phyloP scores from a whole-genome alignment of 2,329 filamentous ascomycete species.

The Penicillium sp. region DNA sequence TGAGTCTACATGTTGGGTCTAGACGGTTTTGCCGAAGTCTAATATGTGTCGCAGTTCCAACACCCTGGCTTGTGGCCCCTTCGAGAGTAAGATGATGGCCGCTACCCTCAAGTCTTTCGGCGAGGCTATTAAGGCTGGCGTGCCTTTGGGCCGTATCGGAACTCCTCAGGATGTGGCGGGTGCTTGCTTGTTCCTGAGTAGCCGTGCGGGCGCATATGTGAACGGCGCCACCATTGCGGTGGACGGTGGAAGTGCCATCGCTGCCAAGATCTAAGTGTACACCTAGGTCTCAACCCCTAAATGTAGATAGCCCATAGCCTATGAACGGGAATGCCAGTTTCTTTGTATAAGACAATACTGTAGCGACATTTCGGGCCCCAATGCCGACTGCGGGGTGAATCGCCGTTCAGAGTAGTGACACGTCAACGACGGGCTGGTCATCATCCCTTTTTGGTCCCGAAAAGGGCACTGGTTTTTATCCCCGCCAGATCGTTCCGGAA shows the following conservation, averaged over 20 bases:
- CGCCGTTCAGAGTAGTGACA: not conserved
- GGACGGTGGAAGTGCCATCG: conserved; percentile 55
- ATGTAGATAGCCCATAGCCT: not conserved
- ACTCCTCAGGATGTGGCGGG: conserved; percentile 68
- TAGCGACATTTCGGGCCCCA: not conserved
- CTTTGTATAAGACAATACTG: not conserved
- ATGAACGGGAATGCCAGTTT: not conserved
- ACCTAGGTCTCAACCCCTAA: not conserved
- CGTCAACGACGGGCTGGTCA: conserved; percentile 7
- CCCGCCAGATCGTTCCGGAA: not conserved
- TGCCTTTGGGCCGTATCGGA: conserved; percentile 67
- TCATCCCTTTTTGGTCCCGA: not conserved
- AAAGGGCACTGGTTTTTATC: not conserved
- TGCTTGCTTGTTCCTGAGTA: conserved; percentile 67
- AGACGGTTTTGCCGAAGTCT: not conserved
- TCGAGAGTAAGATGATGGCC: conserved; percentile 56
- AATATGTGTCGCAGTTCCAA: conserved; percentile 49
- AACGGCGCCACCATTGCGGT: conserved; percentile 65
- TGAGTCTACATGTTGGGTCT: conserved; percentile 34
- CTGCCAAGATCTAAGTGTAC: conserved; percentile 37
- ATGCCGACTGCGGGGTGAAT: not conserved
- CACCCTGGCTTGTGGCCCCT: conserved; percentile 68
- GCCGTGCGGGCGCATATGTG: conserved; percentile 64
- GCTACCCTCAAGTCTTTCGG: conserved; percentile 52
- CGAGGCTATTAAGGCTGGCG: conserved; percentile 52